Conservation (phyloP, 257 asterid species). For the Euphrasia confusa region DNA sequence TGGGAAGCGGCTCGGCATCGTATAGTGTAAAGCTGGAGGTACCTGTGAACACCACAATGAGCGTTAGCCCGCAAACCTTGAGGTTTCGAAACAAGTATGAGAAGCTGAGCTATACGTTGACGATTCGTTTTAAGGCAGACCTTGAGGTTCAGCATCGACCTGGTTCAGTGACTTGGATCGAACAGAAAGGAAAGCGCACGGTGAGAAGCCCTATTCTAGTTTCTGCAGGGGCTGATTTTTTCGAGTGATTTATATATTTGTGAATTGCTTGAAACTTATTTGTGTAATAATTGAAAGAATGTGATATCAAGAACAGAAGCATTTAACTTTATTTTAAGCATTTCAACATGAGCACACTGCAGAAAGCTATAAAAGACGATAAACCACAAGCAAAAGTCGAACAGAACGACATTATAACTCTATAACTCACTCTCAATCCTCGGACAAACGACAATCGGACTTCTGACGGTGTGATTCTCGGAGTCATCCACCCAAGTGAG, state of each 20-base stretch:
- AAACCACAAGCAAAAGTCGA: too few relatives aligned
- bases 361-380: too few relatives aligned
- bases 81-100: constrained; percentile 33
- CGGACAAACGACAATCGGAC: constrained; percentile 34
- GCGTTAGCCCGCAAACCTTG: constrained; percentile 26
- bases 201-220: constrained; percentile 37
- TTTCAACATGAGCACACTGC: too few relatives aligned
- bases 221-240: constrained; percentile 14
- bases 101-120: constrained; percentile 28
- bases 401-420: too few relatives aligned
- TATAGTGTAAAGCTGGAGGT: constrained; percentile 24
- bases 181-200: constrained; percentile 24
- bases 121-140: constrained; percentile 25
- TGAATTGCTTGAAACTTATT: too few relatives aligned
- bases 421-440: constrained; percentile 1
- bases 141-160: background rate
- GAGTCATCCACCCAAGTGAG: constrained; percentile 33
- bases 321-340: too few relatives aligned
- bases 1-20: constrained; percentile 33
- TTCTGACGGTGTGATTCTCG: constrained; percentile 34
- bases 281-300: too few relatives aligned
- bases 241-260: background rate
- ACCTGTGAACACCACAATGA: constrained; percentile 25
- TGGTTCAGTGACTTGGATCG: constrained; percentile 38
- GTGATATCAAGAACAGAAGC: too few relatives aligned